phyloP scores from a whole-genome alignment of 495 filamentous ascomycete species.

The Evernia prunastri region DNA sequence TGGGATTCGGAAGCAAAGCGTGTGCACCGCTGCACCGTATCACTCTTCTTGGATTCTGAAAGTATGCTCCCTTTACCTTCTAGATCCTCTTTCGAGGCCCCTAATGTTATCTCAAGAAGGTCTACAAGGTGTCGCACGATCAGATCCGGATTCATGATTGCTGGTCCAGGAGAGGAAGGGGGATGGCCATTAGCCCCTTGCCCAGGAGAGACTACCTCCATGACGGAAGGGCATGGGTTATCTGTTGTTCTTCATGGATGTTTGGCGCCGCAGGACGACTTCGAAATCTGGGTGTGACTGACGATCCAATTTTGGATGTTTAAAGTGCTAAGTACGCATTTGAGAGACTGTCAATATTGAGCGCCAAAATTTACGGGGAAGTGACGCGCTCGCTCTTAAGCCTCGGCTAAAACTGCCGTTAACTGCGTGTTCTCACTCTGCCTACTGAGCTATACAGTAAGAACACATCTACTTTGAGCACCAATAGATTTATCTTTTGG shows the following conservation, averaged over 20 bases:
- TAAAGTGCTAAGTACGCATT: neutral
- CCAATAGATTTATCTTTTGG: neutral
- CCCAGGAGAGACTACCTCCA: constrained; percentile 48
- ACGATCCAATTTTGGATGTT: constrained; percentile 8
- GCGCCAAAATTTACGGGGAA: neutral
- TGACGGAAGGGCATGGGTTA: constrained; percentile 28
- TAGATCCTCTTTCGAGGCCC: constrained; percentile 73
- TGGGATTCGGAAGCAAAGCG: constrained; percentile 85
- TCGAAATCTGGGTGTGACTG: neutral
- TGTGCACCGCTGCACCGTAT: constrained; percentile 80
- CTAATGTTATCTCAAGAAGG: constrained; percentile 77
- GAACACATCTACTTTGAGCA: neutral
- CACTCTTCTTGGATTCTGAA: constrained; percentile 57
- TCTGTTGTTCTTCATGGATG: constrained; percentile 16
- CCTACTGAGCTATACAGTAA: no score
- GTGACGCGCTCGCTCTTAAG: neutral
- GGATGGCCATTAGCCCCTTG: constrained; percentile 43
- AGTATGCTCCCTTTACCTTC: constrained; percentile 75
- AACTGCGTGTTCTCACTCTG: no score
- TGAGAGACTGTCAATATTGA: neutral
- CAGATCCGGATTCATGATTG: constrained; percentile 49
- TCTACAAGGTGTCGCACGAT: constrained; percentile 74
- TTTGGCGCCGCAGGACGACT: constrained; percentile 14
- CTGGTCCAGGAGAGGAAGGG: constrained; percentile 35
- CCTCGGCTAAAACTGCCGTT: neutral